These are phyloP conservation scores for Arthroderma sp. DNA, from an alignment of 2,329 filamentous ascomycete species.

Conservation along the genomic window DNA sequence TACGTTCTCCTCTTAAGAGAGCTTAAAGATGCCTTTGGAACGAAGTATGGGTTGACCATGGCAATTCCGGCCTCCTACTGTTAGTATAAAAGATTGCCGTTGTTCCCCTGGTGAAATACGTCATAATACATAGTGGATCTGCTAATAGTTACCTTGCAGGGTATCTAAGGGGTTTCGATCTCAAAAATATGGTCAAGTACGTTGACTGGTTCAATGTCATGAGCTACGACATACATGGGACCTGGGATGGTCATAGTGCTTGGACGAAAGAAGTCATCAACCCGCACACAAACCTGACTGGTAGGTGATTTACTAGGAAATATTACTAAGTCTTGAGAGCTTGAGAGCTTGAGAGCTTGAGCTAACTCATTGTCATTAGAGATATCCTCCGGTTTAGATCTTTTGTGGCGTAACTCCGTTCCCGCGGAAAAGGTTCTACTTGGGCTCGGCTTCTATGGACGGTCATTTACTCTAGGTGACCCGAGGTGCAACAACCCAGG, in stretches of 20 bases:
- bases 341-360: constrained; percentile 16
- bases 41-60: constrained; percentile 10
- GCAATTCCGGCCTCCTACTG: constrained; percentile 11
- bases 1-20: constrained; percentile 11
- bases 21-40: constrained; percentile 5
- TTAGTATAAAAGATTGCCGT: not conserved
- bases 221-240: constrained; percentile 20
- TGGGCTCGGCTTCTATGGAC: constrained; percentile 21
- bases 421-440: constrained; percentile 16
- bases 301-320: constrained; percentile 8
- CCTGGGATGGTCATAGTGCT: constrained; percentile 17
- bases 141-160: constrained; percentile 5
- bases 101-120: not conserved
- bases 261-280: constrained; percentile 13
- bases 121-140: not conserved
- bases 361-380: constrained; percentile 11
- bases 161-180: constrained; percentile 21
- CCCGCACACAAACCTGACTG: constrained; percentile 21
- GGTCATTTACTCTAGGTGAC: constrained; percentile 16
- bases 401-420: constrained; percentile 21
- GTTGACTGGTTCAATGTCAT: constrained; percentile 23
- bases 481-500: constrained; percentile 14
- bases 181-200: constrained; percentile 14
- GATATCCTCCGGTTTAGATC: constrained; percentile 21
- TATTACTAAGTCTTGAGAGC: no score